Percentiles rank a stretch among this genome's conserved stretches.
Evolutionary conservation across 2,329 filamentous ascomycete genomes (phyloP).

Genomic region (Alternaria ventricosa): DNA sequence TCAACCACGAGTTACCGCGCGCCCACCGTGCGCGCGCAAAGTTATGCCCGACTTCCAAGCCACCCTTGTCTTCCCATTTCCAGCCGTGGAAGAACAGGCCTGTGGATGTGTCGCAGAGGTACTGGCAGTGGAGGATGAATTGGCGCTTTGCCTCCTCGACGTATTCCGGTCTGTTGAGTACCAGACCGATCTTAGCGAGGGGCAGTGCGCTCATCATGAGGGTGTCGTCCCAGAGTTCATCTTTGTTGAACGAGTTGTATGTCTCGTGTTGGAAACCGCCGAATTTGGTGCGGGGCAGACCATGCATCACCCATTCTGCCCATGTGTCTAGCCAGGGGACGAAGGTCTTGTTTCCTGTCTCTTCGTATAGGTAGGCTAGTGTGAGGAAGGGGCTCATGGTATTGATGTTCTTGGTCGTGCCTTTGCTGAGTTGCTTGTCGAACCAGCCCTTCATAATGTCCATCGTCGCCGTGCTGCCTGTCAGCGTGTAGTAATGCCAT

Average conservation of each 20-base stretch:
- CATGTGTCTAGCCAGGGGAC: conserved; percentile 79
- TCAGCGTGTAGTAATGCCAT: conserved; percentile 81
- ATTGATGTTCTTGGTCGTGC: conserved; percentile 86
- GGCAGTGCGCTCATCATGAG: conserved; percentile 88
- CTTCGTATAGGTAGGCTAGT: conserved; percentile 78
- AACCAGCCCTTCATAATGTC: conserved; percentile 78
- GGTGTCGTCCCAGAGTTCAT: conserved; percentile 85
- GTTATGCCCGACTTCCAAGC: conserved; percentile 59
- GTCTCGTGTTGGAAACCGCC: conserved; percentile 80
- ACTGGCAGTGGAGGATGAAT: conserved; percentile 79
- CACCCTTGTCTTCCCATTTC: conserved; percentile 71
- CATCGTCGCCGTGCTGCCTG: conserved; percentile 66
- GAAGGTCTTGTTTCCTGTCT: conserved; percentile 71
- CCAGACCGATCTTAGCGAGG: conserved; percentile 77
- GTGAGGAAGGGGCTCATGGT: conserved; percentile 82
- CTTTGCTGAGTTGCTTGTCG: conserved; percentile 68
- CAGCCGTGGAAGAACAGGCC: conserved; percentile 84
- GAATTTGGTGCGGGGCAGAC: conserved; percentile 72
- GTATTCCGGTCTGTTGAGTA: conserved; percentile 74
- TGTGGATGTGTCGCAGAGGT: conserved; percentile 73
- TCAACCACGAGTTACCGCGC: conserved; percentile 75
- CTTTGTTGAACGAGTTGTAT: conserved; percentile 71
- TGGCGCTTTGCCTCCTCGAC: conserved; percentile 79
- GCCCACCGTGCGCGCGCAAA: conserved; percentile 64
- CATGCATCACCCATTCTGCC: conserved; percentile 84